Base-by-base conservation (phyloP, 495 filamentous ascomycete genomes). In the Penicillium manginii region DNA sequence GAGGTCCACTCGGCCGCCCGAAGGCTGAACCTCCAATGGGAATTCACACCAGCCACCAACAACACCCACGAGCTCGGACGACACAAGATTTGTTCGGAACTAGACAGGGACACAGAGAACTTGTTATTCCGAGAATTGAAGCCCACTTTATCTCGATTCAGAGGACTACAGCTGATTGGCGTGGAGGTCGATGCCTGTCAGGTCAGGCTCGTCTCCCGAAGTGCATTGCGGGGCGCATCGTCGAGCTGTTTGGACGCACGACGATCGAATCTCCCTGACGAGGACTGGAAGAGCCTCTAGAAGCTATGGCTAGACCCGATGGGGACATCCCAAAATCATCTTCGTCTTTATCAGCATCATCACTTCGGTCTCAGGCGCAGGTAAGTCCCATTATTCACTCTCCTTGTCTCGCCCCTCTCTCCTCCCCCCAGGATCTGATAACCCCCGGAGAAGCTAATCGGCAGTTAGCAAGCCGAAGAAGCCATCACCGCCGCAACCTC, bases 381-480 rank as follows among this genome's bases (percentile, higher is more conserved):
- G 58, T 60, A 55, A 15, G 37, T 18, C 35, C 9, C 8, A 26
- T 17, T 43, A 4, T 43, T 9, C 17, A 5, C n/a, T 43, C 40
- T 10, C 7, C 15, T 17, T 17, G 8, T 43, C 8, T 43, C n/a
- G 40, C n/a, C 17, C 3, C 40, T 37, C 22, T 14, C 42, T 21
- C 19, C 43, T 29, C 26, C 45, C 52, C 52, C 52, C 45, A 42
- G 52, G 49, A 21, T 55, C 22, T 60, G 45, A 47, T 47, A 47
- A 47, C n/a, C 15, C 23, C 1, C 43, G 50, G 29, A 39, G 21
- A 35, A 29, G 52, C 68, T 71, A 62, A 75, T 58, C 52, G 45
- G 49, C 57, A 51, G 45, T 55, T 72, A 92, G 88, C 83, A 79
- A 76, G 82, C 81, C 59, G 86, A 91, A 70, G 74, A 71, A 29